Evolutionary conservation across 306 rosid genomes (phyloP).

Genomic region (Gynostemma pentaphyllum): DNA sequence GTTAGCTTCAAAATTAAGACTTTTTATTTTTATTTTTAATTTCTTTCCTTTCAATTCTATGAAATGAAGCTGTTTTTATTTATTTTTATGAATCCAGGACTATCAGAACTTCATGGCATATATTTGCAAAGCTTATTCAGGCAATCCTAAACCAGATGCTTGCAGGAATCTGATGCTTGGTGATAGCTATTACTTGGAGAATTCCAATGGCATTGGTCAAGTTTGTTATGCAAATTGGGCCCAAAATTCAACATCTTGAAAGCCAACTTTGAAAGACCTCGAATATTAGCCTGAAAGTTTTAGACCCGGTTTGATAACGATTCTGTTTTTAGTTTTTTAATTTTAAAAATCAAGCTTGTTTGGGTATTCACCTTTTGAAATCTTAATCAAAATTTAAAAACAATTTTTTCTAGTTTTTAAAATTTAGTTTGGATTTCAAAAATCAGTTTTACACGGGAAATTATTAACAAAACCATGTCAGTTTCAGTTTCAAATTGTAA

Average conservation of each 20-base stretch:
- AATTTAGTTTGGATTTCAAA: too few species aligned
- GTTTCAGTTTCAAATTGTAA: background rate
- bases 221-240: background rate
- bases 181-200: background rate
- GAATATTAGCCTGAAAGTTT: too few species aligned
- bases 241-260: background rate
- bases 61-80: background rate
- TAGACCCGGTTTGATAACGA: too few species aligned
- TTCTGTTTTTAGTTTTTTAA: too few species aligned
- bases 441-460: too few species aligned
- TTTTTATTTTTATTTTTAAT: background rate
- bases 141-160: constrained; percentile 13
- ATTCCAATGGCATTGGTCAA: background rate
- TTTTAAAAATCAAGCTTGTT: too few species aligned
- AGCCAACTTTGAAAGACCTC: background rate
- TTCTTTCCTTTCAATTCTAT: background rate
- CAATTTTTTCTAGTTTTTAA: too few species aligned
- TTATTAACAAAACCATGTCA: too few species aligned
- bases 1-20: constrained; percentile 11
- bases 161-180: constrained; percentile 1
- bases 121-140: constrained; percentile 20
- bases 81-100: constrained; percentile 14
- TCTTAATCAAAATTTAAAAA: too few species aligned
- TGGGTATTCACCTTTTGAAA: too few species aligned
- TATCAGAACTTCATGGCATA: constrained; percentile 13